Evolutionary conservation across 2,329 filamentous ascomycete genomes (phyloP).

Genomic region (Diplodia seriata): DNA sequence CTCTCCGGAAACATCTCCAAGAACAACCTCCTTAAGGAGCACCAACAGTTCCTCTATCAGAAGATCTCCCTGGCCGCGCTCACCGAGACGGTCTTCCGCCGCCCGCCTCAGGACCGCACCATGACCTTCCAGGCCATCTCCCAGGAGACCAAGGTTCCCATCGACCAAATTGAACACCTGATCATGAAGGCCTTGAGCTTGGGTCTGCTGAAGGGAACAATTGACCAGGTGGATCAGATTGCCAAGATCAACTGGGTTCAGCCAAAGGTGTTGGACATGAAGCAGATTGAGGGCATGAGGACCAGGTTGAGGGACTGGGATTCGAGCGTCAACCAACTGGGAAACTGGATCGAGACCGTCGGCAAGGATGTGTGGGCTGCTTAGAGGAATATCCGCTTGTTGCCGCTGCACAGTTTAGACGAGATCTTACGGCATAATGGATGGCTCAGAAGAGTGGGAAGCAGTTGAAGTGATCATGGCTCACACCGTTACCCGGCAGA

Average conservation of each 20-base stretch:
- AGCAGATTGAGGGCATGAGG: constrained; percentile 93
- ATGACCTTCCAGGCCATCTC: constrained; percentile 92
- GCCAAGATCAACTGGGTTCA: constrained; percentile 99
- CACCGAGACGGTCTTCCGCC: constrained; percentile 94
- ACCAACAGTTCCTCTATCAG: constrained; percentile 86
- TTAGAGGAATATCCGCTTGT: constrained; percentile 49
- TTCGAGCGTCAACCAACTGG: constrained; percentile 90
- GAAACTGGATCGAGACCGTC: constrained; percentile 94
- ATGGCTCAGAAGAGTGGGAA: constrained; percentile 11
- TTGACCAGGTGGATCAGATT: constrained; percentile 94
- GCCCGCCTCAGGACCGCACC: constrained; percentile 91
- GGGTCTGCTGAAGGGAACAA: constrained; percentile 86
- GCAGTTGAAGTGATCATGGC: background rate
- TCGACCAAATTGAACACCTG: constrained; percentile 93
- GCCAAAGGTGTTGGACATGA: constrained; percentile 95
- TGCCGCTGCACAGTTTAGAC: constrained; percentile 12
- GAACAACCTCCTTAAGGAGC: constrained; percentile 78
- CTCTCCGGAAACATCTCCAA: constrained; percentile 81
- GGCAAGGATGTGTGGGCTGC: constrained; percentile 97
- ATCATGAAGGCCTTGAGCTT: constrained; percentile 99
- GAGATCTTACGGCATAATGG: background rate
- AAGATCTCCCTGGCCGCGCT: constrained; percentile 98
- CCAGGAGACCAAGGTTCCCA: constrained; percentile 88
- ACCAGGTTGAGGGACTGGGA: constrained; percentile 91
- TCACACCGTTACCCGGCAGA: background rate